These are phyloP conservation scores for Diaporthe capsici DNA, from an alignment of 2,329 filamentous ascomycete genomes.

Conservation along the genomic window DNA sequence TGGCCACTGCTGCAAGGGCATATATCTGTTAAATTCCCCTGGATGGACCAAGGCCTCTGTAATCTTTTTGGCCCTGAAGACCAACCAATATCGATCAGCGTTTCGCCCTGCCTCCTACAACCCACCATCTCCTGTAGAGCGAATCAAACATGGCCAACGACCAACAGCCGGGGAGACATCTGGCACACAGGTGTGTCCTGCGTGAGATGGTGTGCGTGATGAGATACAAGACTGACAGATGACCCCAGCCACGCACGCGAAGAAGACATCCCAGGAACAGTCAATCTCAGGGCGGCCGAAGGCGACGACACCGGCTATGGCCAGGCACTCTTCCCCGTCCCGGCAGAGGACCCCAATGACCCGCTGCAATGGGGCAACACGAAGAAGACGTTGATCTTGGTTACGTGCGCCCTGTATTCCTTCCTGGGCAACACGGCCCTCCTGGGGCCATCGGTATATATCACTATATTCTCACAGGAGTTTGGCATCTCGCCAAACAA, in stretches of 20 bases:
- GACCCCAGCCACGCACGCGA: constrained; percentile 66
- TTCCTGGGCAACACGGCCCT: constrained; percentile 71
- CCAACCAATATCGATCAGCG: not conserved
- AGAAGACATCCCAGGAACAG: constrained; percentile 69
- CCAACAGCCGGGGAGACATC: constrained; percentile 2
- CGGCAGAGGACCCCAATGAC: constrained; percentile 73
- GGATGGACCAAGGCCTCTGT: not conserved
- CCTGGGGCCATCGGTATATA: constrained; percentile 71
- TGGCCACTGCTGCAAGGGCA: constrained; percentile 7
- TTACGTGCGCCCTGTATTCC: constrained; percentile 68
- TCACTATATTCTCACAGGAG: constrained; percentile 65
- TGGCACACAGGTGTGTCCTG: constrained; percentile 35
- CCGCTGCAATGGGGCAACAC: constrained; percentile 68
- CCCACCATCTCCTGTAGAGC: constrained; percentile 1
- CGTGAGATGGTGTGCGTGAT: not conserved
- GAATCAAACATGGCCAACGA: constrained; percentile 6
- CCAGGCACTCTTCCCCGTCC: constrained; percentile 72
- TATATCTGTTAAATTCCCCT: not conserved
- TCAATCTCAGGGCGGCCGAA: constrained; percentile 59
- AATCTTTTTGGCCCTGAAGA: not conserved
- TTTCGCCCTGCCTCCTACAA: not conserved
- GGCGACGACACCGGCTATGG: constrained; percentile 67
- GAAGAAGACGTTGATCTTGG: constrained; percentile 70
- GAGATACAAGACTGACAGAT: constrained; percentile 1
- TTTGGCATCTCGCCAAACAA: constrained; percentile 65